Percentiles rank a stretch among this genome's conserved stretches.
phyloP scores from a whole-genome alignment of 352 stramenopile species.

The Globisporangium nodosum region DNA sequence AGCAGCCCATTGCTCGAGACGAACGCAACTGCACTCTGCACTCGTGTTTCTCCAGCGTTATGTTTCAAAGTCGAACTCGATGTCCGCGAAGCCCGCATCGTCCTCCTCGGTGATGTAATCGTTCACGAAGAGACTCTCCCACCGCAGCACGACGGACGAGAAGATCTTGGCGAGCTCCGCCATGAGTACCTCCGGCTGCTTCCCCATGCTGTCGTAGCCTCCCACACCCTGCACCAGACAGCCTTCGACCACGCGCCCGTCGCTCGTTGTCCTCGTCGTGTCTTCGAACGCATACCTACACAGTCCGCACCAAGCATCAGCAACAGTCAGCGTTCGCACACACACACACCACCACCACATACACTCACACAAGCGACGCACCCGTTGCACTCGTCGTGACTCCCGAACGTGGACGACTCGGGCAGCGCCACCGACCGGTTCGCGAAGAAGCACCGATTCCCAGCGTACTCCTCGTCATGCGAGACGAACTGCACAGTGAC shows the following conservation, averaged over 20 bases:
- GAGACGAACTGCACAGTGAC: conserved; percentile 44
- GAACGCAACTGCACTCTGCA: too few species aligned
- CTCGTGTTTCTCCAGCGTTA: neutral
- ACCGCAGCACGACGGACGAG: conserved; percentile 62
- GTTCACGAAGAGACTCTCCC: conserved; percentile 68
- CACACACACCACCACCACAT: conserved; percentile 3
- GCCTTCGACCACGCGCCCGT: conserved; percentile 36
- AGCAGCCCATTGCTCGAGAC: too few species aligned
- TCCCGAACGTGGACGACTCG: conserved; percentile 27
- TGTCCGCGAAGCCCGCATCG: neutral
- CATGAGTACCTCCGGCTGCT: conserved; percentile 34
- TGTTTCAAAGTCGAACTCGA: conserved; percentile 1
- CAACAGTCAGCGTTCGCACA: conserved; percentile 3
- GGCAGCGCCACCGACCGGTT: conserved; percentile 45
- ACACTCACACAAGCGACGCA: conserved; percentile 6
- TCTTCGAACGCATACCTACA: conserved; percentile 49
- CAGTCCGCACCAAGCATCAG: neutral
- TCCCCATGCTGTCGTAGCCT: conserved; percentile 44
- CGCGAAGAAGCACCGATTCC: conserved; percentile 47
- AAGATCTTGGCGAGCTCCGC: conserved; percentile 57
- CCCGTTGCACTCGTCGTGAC: conserved; percentile 66
- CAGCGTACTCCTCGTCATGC: conserved; percentile 29
- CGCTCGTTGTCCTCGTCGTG: conserved; percentile 21
- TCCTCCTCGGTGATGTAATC: conserved; percentile 36
- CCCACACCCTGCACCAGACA: conserved; percentile 50